A percentile compares a stretch with the other conserved stretches of the same genome.
phyloP scores from a whole-genome alignment of 2,329 filamentous ascomycete genomes.

The Cladosporium cucumerinum region DNA sequence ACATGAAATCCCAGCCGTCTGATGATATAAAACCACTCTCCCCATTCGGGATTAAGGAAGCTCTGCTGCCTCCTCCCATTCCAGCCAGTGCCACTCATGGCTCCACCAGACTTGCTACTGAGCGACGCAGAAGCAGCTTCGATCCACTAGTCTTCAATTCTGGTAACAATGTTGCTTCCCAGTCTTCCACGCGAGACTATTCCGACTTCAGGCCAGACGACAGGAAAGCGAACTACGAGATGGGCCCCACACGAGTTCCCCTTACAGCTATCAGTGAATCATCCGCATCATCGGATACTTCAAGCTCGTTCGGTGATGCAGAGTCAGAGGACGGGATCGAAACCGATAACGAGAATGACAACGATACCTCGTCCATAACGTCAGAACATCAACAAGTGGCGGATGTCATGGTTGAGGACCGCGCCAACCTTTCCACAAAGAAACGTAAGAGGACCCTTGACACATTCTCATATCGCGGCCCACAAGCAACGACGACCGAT shows the following conservation, averaged over 20 bases:
- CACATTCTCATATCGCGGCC: constrained; percentile 5
- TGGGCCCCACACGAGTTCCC: constrained; percentile 43
- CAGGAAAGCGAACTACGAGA: constrained; percentile 36
- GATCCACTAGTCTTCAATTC: constrained; percentile 48
- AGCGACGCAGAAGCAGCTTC: constrained; percentile 45
- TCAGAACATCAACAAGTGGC: not conserved
- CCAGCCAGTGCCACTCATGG: constrained; percentile 26
- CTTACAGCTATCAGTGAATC: constrained; percentile 31
- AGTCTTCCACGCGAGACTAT: not conserved
- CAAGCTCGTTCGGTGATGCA: constrained; percentile 3
- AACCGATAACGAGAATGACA: constrained; percentile 17
- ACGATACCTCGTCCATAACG: not conserved
- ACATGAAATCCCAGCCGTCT: not conserved
- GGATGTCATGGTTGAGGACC: constrained; percentile 23
- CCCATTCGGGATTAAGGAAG: constrained; percentile 43
- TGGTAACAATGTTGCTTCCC: not conserved
- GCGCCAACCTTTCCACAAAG: constrained; percentile 26
- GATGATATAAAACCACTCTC: constrained; percentile 31
- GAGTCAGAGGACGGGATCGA: not conserved
- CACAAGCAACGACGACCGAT: constrained; percentile 1
- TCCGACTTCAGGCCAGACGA: constrained; percentile 46
- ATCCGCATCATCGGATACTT: constrained; percentile 14
- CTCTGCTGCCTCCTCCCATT: constrained; percentile 45
- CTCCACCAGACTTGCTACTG: not conserved
- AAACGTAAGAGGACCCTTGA: constrained; percentile 27